Percentiles rank a stretch among this genome's conserved stretches.
Evolutionary conservation across 805 yeast species (phyloP).

Genomic region (Candida xiaguanensis): DNA sequence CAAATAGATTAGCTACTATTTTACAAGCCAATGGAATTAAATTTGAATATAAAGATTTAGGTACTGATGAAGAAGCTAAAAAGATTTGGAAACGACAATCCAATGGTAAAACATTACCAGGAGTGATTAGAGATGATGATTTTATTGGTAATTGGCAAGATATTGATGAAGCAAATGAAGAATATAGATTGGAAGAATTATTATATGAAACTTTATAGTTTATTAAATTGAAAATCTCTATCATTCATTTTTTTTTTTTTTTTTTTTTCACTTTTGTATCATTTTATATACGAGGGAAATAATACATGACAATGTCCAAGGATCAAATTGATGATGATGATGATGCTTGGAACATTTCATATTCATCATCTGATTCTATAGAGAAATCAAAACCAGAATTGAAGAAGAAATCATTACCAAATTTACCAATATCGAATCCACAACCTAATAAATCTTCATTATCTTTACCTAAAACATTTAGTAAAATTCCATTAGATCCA

Average conservation of each 20-base stretch:
- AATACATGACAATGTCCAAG: not conserved
- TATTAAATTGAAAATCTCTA: too few relatives aligned
- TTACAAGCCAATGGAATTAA: slow-evolving; percentile 68
- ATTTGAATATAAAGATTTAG: slow-evolving; percentile 71
- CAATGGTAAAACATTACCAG: slow-evolving; percentile 75
- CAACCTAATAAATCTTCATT: slow-evolving; percentile 15
- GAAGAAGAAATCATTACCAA: not conserved
- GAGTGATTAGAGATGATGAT: slow-evolving; percentile 77
- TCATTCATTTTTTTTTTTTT: not conserved
- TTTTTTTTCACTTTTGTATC: not conserved
- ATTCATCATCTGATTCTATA: slow-evolving; percentile 10
- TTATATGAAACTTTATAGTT: slow-evolving; percentile 57
- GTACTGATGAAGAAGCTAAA: slow-evolving; percentile 84
- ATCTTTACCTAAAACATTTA: slow-evolving; percentile 35
- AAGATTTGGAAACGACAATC: slow-evolving; percentile 76
- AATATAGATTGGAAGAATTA: slow-evolving; percentile 58
- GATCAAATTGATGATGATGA: slow-evolving; percentile 27
- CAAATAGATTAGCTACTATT: slow-evolving; percentile 72
- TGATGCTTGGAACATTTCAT: slow-evolving; percentile 40
- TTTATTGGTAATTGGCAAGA: slow-evolving; percentile 83
- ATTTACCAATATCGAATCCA: not conserved
- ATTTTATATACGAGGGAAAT: not conserved
- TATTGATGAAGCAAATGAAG: slow-evolving; percentile 83
- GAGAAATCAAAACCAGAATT: slow-evolving; percentile 14
- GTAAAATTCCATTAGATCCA: slow-evolving; percentile 50